phyloP scores from a whole-genome alignment of 2,329 filamentous ascomycete genomes.

The Pezicula rhizophila region DNA sequence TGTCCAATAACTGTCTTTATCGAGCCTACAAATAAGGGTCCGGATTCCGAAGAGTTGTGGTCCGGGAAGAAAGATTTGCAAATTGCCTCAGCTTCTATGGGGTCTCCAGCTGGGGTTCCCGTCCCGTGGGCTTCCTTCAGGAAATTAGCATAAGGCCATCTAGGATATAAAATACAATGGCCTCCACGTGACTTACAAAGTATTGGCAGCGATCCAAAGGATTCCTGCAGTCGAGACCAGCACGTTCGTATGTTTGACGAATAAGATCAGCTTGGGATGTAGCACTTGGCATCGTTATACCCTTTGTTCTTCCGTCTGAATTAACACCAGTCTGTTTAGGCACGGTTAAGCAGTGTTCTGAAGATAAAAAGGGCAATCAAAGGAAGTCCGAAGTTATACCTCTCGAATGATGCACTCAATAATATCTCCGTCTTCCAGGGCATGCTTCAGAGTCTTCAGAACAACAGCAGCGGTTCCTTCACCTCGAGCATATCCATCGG shows the following conservation, averaged over 20 bases:
- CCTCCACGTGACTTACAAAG: neutral
- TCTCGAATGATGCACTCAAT: slow-evolving; percentile 37
- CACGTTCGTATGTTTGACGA: neutral
- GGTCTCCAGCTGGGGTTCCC: slow-evolving; percentile 12
- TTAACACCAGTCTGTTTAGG: slow-evolving; percentile 36
- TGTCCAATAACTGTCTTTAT: slow-evolving; percentile 18
- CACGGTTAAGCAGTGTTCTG: neutral
- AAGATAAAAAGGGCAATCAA: neutral
- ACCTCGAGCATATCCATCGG: neutral
- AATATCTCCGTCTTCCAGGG: neutral
- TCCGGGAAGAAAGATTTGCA: neutral
- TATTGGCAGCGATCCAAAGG: neutral
- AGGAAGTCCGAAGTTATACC: neutral
- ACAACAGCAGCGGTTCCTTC: neutral
- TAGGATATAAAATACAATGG: neutral
- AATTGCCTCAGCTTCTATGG: slow-evolving; percentile 11
- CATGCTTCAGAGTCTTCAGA: neutral
- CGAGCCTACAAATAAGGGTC: slow-evolving; percentile 5
- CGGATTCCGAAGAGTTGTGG: neutral
- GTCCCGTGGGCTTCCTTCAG: slow-evolving; percentile 11
- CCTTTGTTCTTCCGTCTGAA: slow-evolving; percentile 52
- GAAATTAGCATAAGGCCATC: neutral
- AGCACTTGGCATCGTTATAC: slow-evolving; percentile 47
- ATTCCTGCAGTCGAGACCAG: slow-evolving; percentile 1
- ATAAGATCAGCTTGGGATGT: slow-evolving; percentile 30